A percentile compares a stretch with the other conserved stretches of the same genome.
phyloP scores from a whole-genome alignment of 495 filamentous ascomycete genomes.

The Podospora conica region DNA sequence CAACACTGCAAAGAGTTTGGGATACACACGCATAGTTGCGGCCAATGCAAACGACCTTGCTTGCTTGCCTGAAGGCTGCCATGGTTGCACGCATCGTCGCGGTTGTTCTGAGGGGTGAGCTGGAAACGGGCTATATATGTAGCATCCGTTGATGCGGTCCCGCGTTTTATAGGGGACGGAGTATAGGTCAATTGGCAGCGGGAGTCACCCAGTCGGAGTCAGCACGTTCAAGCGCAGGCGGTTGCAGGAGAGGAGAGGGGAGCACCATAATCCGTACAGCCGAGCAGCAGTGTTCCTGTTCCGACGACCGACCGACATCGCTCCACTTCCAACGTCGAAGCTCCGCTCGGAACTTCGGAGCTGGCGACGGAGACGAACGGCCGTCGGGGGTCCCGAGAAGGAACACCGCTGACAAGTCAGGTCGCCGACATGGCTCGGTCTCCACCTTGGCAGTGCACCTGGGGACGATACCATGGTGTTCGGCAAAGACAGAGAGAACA shows the following conservation, averaged over 20 bases:
- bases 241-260: not conserved
- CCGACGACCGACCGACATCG: not conserved
- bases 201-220: not conserved
- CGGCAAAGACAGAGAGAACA: not conserved
- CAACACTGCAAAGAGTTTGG: not conserved
- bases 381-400: not conserved
- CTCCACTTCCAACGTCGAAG: not conserved
- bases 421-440: not conserved
- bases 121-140: constrained; percentile 9
- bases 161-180: not conserved
- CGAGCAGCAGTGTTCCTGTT: not conserved
- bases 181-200: not conserved
- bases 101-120: constrained; percentile 21
- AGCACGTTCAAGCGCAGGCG: not conserved
- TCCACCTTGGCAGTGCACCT: not conserved
- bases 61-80: constrained; percentile 60
- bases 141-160: not conserved
- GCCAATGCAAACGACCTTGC: constrained; percentile 94
- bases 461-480: not conserved
- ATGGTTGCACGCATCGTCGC: constrained; percentile 43
- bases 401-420: not conserved
- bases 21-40: constrained; percentile 86
- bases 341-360: not conserved
- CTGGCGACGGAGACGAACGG: not conserved
- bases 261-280: not conserved